A percentile compares a stretch with the other conserved stretches of the same genome.
Evolutionary conservation across 2,329 filamentous ascomycete genomes (phyloP).

Genomic region (Eurotiales sp.): DNA sequence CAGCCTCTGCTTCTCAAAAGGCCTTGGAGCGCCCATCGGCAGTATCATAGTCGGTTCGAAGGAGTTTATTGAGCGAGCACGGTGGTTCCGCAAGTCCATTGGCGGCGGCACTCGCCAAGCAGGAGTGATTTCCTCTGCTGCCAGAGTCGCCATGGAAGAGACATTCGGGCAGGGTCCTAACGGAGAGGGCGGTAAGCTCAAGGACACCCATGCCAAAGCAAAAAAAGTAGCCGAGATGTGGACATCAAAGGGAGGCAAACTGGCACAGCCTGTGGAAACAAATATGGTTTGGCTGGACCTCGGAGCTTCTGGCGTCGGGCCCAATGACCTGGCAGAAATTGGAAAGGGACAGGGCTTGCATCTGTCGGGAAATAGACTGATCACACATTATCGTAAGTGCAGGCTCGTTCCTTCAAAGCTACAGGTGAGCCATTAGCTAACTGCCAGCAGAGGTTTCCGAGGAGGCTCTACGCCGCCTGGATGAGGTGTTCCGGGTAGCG

Average conservation of each 20-base stretch:
- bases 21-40: conserved; percentile 75
- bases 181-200: conserved; percentile 60
- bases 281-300: conserved; percentile 90
- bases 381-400: conserved; percentile 62
- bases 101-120: conserved; percentile 75
- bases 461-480: conserved; percentile 57
- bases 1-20: conserved; percentile 77
- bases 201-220: conserved; percentile 59
- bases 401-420: too few species aligned
- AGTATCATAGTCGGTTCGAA: conserved; percentile 64
- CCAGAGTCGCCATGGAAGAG: conserved; percentile 72
- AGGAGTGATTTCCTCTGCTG: conserved; percentile 71
- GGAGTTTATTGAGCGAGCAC: conserved; percentile 60
- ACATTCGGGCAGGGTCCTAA: conserved; percentile 62
- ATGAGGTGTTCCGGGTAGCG: conserved; percentile 51
- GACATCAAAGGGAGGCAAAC: conserved; percentile 64
- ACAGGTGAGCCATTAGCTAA: too few species aligned
- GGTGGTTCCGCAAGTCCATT: conserved; percentile 76
- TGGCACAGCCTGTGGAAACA: conserved; percentile 71
- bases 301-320: conserved; percentile 53
- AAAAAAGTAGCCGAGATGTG: conserved; percentile 62
- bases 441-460: conserved; percentile 57
- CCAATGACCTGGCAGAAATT: conserved; percentile 52
- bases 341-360: conserved; percentile 57
- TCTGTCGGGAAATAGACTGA: conserved; percentile 56